phyloP scores from a whole-genome alignment of 345 rosid genomes.

The Brassica incana region DNA sequence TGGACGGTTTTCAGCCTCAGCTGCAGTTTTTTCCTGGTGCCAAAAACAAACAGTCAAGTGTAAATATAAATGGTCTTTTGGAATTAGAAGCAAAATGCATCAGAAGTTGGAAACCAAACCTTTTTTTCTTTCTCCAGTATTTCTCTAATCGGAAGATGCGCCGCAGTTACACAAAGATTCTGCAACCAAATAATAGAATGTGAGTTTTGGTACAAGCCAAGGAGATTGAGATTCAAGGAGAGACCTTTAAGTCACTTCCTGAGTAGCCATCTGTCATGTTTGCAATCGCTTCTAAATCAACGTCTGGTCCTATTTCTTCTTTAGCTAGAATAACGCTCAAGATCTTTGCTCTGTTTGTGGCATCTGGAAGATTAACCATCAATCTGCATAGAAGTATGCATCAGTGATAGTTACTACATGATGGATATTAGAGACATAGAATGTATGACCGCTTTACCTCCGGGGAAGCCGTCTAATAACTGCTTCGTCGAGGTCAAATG shows the following conservation, averaged over 20 bases:
- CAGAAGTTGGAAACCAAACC: background rate
- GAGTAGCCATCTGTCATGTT: background rate
- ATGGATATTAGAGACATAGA: background rate
- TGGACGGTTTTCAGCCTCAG: conserved; percentile 69
- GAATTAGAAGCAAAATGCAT: background rate
- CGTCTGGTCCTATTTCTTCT: conserved; percentile 74
- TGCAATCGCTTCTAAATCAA: conserved; percentile 37
- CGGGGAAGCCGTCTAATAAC: background rate
- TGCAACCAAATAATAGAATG: background rate
- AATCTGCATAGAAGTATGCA: conserved; percentile 53
- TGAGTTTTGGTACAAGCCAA: background rate
- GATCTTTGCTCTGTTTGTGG: conserved; percentile 74
- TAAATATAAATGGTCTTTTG: background rate
- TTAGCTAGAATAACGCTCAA: conserved; percentile 76
- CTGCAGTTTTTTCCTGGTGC: conserved; percentile 69
- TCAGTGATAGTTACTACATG: background rate
- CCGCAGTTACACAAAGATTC: background rate
- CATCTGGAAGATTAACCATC: conserved; percentile 95
- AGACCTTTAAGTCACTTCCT: conserved; percentile 52
- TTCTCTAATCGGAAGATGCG: background rate
- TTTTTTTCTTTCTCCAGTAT: background rate
- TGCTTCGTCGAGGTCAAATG: background rate
- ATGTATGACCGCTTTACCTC: background rate
- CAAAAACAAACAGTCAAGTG: conserved; percentile 1
- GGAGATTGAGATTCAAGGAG: conserved; percentile 4